Conservation (phyloP, 2,329 filamentous ascomycete genomes). For the Cadophora sp. region DNA sequence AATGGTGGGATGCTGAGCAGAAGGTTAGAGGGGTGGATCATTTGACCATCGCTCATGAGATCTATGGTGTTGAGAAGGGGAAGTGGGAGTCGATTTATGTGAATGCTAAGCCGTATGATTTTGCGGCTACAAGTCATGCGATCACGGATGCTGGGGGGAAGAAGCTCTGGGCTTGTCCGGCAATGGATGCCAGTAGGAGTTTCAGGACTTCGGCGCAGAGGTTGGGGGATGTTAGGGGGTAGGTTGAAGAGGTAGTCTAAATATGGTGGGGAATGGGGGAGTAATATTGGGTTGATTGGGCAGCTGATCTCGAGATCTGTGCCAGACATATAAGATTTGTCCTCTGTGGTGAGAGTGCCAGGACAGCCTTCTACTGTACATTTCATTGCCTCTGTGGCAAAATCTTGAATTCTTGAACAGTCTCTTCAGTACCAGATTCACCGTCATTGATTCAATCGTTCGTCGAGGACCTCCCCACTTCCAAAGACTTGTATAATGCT, state of each 20-base stretch:
- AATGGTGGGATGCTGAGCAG: constrained; percentile 53
- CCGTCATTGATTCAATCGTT: too few relatives aligned
- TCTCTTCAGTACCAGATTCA: too few relatives aligned
- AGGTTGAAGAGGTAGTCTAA: background rate
- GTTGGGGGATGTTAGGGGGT: constrained; percentile 7
- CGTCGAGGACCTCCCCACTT: too few relatives aligned
- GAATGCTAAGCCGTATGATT: constrained; percentile 42
- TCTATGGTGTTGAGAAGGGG: constrained; percentile 53
- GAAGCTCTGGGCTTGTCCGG: constrained; percentile 27
- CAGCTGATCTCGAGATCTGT: too few relatives aligned
- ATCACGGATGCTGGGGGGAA: constrained; percentile 21
- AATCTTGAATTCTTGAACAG: too few relatives aligned
- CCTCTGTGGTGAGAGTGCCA: too few relatives aligned
- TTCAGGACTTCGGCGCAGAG: constrained; percentile 2
- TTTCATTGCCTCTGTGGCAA: too few relatives aligned
- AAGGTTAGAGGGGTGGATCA: constrained; percentile 44
- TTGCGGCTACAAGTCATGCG: constrained; percentile 29
- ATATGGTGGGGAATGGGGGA: too few relatives aligned
- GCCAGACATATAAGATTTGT: too few relatives aligned
- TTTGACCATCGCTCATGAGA: constrained; percentile 62
- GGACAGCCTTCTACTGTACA: too few relatives aligned
- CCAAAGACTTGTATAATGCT: too few relatives aligned
- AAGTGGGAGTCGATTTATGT: constrained; percentile 60
- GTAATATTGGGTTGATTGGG: too few relatives aligned
- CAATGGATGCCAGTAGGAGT: constrained; percentile 24